Base-by-base conservation (phyloP, 305 asterid genomes). In the Fraxinus sp. region DNA sequence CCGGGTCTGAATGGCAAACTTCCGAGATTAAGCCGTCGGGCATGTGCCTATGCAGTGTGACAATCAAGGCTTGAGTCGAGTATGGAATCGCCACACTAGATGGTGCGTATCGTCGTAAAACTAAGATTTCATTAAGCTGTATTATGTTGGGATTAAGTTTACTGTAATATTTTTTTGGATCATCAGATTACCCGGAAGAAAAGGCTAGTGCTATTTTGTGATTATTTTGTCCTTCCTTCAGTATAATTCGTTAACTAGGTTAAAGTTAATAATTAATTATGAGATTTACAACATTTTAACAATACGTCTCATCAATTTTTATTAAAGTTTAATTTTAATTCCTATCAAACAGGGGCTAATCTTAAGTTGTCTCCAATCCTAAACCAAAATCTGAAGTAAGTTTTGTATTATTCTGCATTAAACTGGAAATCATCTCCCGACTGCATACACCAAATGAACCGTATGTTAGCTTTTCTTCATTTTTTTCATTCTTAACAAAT, bases 21-120 rank as follows among this genome's bases (percentile, higher is more conserved):
- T 85, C 90, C 8, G 89, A 85, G 4, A 88, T 93, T 55, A 93
- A 87, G 86, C 95, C 92, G 5, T 86, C 92, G 1, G 97, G 98
- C 0, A 74, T 72, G 78, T 93, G 95, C 84, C 68, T 89, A 9
- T 91, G 89, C 84, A 80, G 95, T 39, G 94, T 93, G 66, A 93
- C 98, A 8, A 89, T 95, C 70, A 85, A 86, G 89, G 97, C 92
- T 39, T 94, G 87, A 90, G 73, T 10, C 32, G 36, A 16, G 62
- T 8, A 5, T 28, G 4, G 73, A 41, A 43, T 66, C 22, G 18
- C 37, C 39, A 70, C 41, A 16, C 16, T 70, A 28, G 75, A 5
- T 68, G 76, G 24, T 71, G 35, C 14, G 33, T 71, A 0, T 71
- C 2, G 43, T 68, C 75, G 0, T 68, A 28, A 68, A 28, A 68